phyloP scores from a whole-genome alignment of 2,329 filamentous ascomycete genomes.

The Fusarium globosum region DNA sequence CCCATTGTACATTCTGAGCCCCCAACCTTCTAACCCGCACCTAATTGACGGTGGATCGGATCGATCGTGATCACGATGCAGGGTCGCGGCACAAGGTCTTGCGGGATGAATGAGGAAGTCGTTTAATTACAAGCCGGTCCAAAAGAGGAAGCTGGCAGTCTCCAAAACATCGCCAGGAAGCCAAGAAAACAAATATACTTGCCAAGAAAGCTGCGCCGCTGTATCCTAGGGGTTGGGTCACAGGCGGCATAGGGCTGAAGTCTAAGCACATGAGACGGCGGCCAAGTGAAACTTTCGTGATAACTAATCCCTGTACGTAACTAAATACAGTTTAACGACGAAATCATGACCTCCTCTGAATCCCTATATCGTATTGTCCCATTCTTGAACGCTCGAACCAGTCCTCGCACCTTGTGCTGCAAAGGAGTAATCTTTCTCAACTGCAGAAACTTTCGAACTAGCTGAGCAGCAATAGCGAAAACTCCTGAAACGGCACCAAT shows the following conservation, averaged over 20 bases:
- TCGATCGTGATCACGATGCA: not conserved
- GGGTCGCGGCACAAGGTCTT: not conserved
- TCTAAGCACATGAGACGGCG: accelerated
- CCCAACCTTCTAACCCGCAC: too few species aligned
- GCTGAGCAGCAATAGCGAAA: accelerated
- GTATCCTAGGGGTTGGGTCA: not conserved
- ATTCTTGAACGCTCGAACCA: constrained; percentile 16
- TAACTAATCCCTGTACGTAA: too few species aligned
- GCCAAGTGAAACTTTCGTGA: too few species aligned
- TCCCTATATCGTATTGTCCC: constrained; percentile 11
- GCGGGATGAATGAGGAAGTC: not conserved
- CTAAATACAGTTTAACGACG: not conserved
- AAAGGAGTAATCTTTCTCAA: not conserved
- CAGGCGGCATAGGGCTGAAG: not conserved
- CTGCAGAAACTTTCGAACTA: not conserved
- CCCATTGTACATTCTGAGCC: accelerated
- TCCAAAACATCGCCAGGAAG: accelerated
- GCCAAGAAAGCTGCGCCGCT: not conserved
- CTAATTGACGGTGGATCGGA: not conserved
- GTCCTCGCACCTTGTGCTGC: constrained; percentile 1
- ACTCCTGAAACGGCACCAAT: accelerated
- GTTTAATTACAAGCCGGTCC: not conserved
- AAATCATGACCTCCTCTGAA: not conserved
- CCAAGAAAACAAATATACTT: not conserved
- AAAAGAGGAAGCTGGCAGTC: not conserved